These are phyloP conservation scores for Batrachochytrium dendrobatidis DNA, from an alignment of 371 early-diverging fungal genomes.

Conservation along the genomic window DNA sequence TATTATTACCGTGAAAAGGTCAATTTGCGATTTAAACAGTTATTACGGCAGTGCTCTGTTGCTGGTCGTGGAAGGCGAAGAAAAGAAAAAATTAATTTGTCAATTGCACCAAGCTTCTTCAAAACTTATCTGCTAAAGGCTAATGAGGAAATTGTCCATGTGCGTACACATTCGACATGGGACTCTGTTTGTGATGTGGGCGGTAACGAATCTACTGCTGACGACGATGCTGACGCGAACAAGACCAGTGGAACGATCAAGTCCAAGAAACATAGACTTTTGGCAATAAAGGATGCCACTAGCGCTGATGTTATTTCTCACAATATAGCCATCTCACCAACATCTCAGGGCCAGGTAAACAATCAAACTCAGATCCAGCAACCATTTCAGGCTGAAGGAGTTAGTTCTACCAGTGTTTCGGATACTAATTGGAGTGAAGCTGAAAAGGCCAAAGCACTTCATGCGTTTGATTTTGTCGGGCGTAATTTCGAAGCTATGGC, in stretches of 20 bases:
- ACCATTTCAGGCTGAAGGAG: neutral
- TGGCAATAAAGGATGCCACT: neutral
- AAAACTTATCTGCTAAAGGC: neutral
- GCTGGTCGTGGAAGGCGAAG: constrained; percentile 4
- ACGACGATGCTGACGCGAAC: constrained; percentile 3
- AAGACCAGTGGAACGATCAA: neutral
- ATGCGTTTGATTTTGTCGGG: constrained; percentile 67
- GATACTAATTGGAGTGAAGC: constrained; percentile 58
- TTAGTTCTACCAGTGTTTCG: neutral
- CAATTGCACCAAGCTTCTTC: neutral
- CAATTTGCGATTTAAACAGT: constrained; percentile 64
- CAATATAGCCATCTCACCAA: neutral
- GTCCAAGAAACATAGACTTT: neutral
- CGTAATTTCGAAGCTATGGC: constrained; percentile 68
- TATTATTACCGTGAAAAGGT: constrained; percentile 91
- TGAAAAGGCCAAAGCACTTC: constrained; percentile 64
- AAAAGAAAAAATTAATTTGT: neutral
- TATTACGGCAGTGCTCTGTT: neutral
- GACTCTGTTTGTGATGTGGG: neutral
- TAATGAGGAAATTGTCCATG: neutral
- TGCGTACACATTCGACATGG: neutral
- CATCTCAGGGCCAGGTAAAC: neutral
- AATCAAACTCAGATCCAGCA: neutral
- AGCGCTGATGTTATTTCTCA: neutral
- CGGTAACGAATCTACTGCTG: neutral